These are phyloP conservation scores for Rutstroemia sp. DNA, from an alignment of 2,329 filamentous ascomycete genomes.

Conservation along the genomic window DNA sequence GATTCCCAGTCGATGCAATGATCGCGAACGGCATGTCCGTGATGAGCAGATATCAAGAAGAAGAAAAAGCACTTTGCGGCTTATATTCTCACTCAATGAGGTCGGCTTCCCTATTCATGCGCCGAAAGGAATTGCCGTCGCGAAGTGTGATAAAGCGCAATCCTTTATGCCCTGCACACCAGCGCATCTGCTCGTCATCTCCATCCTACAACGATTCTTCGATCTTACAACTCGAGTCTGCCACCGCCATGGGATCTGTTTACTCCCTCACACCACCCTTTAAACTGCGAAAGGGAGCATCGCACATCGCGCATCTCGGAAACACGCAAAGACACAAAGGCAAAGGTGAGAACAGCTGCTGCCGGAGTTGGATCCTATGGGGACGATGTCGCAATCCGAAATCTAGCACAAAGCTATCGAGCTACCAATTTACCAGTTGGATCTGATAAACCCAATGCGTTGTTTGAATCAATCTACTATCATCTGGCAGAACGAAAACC, in stretches of 20 bases:
- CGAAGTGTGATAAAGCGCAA: neutral
- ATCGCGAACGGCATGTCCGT: neutral
- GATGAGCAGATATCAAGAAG: neutral
- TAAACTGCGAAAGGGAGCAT: neutral
- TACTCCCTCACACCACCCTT: neutral
- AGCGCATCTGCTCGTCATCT: neutral
- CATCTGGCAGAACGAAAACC: constrained; percentile 1
- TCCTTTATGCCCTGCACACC: neutral
- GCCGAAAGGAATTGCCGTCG: neutral
- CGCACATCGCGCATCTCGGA: constrained; percentile 48
- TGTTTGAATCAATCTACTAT: constrained; percentile 15
- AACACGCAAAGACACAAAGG: constrained; percentile 44
- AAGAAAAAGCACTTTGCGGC: neutral
- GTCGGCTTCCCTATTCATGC: neutral
- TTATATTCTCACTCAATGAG: neutral
- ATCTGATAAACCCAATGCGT: constrained; percentile 14
- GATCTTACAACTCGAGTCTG: neutral
- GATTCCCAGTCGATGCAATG: too few species aligned
- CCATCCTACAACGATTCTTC: neutral
- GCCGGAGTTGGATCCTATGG: constrained; percentile 47
- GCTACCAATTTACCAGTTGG: neutral
- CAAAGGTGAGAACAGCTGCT: constrained; percentile 40
- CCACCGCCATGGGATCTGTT: neutral
- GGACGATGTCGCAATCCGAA: constrained; percentile 60
- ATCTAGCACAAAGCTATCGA: constrained; percentile 26